Conservation (phyloP, 108 stramenopile species). For the Cyclotella baltica region DNA sequence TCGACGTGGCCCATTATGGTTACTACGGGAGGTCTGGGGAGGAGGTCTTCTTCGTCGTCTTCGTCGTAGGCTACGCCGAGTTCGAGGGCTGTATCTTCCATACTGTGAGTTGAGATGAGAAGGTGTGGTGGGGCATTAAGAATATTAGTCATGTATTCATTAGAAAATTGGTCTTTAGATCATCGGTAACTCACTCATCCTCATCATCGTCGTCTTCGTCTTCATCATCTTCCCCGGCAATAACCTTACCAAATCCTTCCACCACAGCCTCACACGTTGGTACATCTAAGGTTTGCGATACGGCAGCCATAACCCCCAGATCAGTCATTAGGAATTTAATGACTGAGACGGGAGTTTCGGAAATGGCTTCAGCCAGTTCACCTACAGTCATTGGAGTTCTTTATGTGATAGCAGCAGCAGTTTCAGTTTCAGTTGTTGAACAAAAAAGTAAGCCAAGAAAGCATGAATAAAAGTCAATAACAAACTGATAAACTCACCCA, state of each 20-base stretch:
- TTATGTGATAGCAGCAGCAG: too few species aligned
- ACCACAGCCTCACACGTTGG: constrained; percentile 85
- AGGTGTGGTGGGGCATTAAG: not conserved
- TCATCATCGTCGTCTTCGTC: constrained; percentile 75
- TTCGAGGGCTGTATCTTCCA: constrained; percentile 71
- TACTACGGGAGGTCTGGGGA: constrained; percentile 93
- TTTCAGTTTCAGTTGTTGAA: not conserved
- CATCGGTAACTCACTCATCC: constrained; percentile 42
- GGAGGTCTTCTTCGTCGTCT: constrained; percentile 76
- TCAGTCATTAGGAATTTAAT: constrained; percentile 95
- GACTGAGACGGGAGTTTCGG: constrained; percentile 87
- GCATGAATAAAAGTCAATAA: not conserved
- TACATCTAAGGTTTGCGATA: constrained; percentile 89
- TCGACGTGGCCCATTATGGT: constrained; percentile 99
- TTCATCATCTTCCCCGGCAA: constrained; percentile 68
- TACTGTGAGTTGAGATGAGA: constrained; percentile 24
- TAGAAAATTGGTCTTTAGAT: not conserved
- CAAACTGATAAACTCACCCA: constrained; percentile 68
- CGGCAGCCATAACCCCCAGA: constrained; percentile 93
- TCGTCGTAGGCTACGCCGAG: constrained; percentile 74
- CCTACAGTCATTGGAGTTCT: constrained; percentile 84
- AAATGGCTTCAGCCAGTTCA: constrained; percentile 84
- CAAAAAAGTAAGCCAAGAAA: constrained; percentile 4
- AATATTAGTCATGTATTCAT: too few species aligned
- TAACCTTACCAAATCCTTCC: constrained; percentile 91